phyloP scores from a whole-genome alignment of 2,329 filamentous ascomycete genomes.

The Fusarium udum region DNA sequence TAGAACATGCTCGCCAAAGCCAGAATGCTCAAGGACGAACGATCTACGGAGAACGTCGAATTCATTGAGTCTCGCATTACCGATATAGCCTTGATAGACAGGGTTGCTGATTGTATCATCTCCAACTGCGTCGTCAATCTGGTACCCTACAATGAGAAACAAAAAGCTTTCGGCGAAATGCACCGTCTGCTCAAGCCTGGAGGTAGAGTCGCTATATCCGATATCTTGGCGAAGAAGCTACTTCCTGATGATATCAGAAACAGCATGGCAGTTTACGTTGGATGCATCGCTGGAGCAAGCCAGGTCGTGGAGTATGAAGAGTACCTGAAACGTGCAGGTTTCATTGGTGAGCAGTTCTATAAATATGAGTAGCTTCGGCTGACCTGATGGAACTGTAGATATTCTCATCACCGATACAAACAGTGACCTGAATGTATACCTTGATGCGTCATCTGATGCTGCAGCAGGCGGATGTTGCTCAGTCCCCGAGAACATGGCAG shows the following conservation, averaged over 20 bases:
- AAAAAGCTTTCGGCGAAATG: slow-evolving; percentile 65
- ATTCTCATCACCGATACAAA: not conserved
- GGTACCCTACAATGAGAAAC: slow-evolving; percentile 62
- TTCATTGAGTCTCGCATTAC: slow-evolving; percentile 1
- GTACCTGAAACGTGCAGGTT: slow-evolving; percentile 62
- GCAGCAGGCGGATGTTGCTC: not conserved
- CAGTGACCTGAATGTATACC: not conserved
- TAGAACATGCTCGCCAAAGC: not conserved
- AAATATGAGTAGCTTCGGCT: accelerated
- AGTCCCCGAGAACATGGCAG: not conserved
- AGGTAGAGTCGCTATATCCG: slow-evolving; percentile 67
- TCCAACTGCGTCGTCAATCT: slow-evolving; percentile 73
- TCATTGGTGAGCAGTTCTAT: slow-evolving; percentile 50
- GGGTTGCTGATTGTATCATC: slow-evolving; percentile 53
- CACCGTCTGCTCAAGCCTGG: slow-evolving; percentile 64
- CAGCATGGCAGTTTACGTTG: slow-evolving; percentile 64
- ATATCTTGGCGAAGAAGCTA: slow-evolving; percentile 64
- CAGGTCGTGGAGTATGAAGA: slow-evolving; percentile 59
- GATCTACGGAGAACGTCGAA: not conserved
- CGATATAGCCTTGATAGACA: not conserved
- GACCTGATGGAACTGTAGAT: not conserved
- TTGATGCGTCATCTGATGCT: not conserved
- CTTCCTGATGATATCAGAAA: slow-evolving; percentile 59
- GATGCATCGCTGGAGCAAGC: slow-evolving; percentile 69
- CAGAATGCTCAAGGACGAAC: not conserved